phyloP scores from a whole-genome alignment of 2,329 filamentous ascomycete species.

The Aspergillus candidus region DNA sequence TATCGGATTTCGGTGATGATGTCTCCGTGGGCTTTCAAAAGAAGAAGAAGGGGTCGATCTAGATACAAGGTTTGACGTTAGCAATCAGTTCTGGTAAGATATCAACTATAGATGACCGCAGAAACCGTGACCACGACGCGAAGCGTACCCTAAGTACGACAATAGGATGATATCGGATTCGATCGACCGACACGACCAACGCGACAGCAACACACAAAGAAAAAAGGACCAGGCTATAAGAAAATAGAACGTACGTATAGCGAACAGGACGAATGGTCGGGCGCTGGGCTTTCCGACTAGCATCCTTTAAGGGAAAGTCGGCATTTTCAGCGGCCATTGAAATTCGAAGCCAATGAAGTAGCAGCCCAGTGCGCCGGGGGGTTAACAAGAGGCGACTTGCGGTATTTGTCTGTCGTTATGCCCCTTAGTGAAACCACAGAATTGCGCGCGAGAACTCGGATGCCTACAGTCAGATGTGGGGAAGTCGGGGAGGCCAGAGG shows the following conservation, averaged over 20 bases:
- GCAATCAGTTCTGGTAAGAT: background rate
- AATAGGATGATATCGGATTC: background rate
- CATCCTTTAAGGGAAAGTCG: constrained; percentile 13
- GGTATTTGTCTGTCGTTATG: no score
- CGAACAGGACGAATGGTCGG: constrained; percentile 16
- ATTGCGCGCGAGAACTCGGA: constrained; percentile 9
- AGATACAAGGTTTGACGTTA: constrained; percentile 3
- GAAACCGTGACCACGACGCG: no score
- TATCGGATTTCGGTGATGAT: constrained; percentile 58
- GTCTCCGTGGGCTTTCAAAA: constrained; percentile 58
- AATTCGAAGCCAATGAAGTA: constrained; percentile 3
- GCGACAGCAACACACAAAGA: background rate
- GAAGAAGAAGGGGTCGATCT: constrained; percentile 51
- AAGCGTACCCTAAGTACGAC: background rate
- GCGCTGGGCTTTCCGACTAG: constrained; percentile 11
- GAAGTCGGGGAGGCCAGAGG: constrained; percentile 1
- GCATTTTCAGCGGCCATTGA: constrained; percentile 21
- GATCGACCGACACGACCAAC: no score
- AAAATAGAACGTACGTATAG: constrained; percentile 21
- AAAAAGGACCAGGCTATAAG: background rate
- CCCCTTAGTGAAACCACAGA: background rate
- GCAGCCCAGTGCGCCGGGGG: background rate
- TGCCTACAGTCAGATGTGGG: constrained; percentile 19
- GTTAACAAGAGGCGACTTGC: no score
- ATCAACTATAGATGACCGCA: no score